Evolutionary conservation across 495 filamentous ascomycete species (phyloP).

Genomic region (Penicillium fimorum): DNA sequence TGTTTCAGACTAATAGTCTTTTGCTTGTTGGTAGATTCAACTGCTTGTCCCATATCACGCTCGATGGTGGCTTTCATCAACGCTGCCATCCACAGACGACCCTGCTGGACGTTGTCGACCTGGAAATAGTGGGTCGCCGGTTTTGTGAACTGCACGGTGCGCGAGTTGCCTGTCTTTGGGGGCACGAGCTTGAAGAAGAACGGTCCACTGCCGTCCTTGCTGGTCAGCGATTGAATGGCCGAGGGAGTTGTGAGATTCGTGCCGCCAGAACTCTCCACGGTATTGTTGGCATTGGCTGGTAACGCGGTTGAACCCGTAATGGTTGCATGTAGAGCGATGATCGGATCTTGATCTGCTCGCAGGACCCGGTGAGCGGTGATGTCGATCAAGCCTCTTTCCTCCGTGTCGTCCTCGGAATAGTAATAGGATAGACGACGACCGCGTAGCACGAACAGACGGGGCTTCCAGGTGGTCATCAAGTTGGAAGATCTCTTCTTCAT

Average conservation of each 20-base stretch:
- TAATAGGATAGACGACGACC: slow-evolving; percentile 93
- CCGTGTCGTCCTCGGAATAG: slow-evolving; percentile 85
- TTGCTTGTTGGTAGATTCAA: slow-evolving; percentile 90
- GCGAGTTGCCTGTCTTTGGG: slow-evolving; percentile 80
- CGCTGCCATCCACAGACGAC: slow-evolving; percentile 96
- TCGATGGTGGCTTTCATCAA: slow-evolving; percentile 99
- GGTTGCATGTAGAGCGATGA: slow-evolving; percentile 87
- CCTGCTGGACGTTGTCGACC: slow-evolving; percentile 82
- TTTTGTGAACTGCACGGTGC: slow-evolving; percentile 94
- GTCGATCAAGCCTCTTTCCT: slow-evolving; percentile 95
- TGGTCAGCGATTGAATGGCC: slow-evolving; percentile 19
- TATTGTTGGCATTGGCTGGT: slow-evolving; percentile 60
- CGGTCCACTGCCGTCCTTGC: slow-evolving; percentile 51
- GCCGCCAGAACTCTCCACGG: slow-evolving; percentile 39
- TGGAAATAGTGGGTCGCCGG: slow-evolving; percentile 97
- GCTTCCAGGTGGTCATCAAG: slow-evolving; percentile 95
- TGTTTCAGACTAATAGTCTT: slow-evolving; percentile 88
- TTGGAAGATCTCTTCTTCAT: slow-evolving; percentile 99
- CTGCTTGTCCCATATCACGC: slow-evolving; percentile 72
- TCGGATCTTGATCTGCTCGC: slow-evolving; percentile 86
- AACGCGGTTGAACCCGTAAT: slow-evolving; percentile 81
- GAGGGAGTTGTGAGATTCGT: slow-evolving; percentile 23
- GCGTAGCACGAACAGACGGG: slow-evolving; percentile 87
- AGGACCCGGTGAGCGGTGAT: slow-evolving; percentile 95
- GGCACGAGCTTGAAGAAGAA: slow-evolving; percentile 99